A percentile compares a stretch with the other conserved stretches of the same genome.
Evolutionary conservation across 352 stramenopile species (phyloP).

Genomic region (Globisporangium irregulare): DNA sequence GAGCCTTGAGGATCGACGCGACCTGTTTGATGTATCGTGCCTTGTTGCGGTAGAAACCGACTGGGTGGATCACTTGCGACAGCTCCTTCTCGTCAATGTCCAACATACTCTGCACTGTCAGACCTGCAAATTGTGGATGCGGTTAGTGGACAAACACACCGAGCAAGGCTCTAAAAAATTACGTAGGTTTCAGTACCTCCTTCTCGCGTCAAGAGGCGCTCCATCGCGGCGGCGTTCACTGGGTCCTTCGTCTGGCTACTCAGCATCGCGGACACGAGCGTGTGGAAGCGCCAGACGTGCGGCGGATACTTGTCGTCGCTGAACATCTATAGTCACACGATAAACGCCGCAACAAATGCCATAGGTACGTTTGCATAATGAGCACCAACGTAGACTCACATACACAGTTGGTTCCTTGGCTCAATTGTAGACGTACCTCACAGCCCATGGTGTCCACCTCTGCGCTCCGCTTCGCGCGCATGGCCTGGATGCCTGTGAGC

Average conservation of each 20-base stretch:
- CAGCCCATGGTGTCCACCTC: conserved; percentile 74
- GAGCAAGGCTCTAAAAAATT: no score
- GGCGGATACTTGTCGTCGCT: conserved; percentile 33
- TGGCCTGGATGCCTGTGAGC: conserved; percentile 57
- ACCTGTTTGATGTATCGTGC: conserved; percentile 93
- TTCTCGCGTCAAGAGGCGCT: conserved; percentile 55
- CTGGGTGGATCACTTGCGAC: conserved; percentile 85
- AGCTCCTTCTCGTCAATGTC: conserved; percentile 81
- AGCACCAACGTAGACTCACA: neutral
- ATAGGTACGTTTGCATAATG: neutral
- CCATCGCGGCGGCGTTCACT: conserved; percentile 78
- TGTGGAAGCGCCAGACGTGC: conserved; percentile 86
- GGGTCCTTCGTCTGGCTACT: conserved; percentile 97
- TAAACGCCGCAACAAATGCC: neutral
- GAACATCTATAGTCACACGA: conserved; percentile 29
- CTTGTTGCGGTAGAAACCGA: conserved; percentile 97
- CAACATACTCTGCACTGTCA: conserved; percentile 88
- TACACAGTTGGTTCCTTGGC: neutral
- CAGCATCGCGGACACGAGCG: conserved; percentile 95
- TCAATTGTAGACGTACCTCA: conserved; percentile 34
- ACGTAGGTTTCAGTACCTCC: conserved; percentile 13
- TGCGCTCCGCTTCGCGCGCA: conserved; percentile 57
- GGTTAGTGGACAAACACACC: no score
- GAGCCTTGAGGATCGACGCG: conserved; percentile 43
- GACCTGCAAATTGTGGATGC: conserved; percentile 26